Conservation (phyloP, 1,284 basidiomycete species). For the Cutaneotrichosporon dermatis region DNA sequence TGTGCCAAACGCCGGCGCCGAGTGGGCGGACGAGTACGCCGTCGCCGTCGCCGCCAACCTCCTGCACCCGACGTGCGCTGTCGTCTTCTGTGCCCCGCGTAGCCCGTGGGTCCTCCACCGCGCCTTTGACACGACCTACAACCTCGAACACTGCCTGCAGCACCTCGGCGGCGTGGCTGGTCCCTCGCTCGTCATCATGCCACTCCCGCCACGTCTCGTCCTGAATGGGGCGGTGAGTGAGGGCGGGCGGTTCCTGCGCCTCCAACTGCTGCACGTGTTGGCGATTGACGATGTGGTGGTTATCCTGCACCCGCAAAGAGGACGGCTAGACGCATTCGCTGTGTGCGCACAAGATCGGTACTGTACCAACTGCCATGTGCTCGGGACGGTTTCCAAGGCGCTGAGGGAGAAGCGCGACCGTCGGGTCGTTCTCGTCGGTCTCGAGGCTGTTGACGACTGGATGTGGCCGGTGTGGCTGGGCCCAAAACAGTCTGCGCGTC, state of each 20-base stretch:
- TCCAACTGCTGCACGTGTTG: not conserved
- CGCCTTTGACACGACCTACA: not conserved
- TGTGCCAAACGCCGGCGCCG: not conserved
- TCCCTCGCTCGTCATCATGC: not conserved
- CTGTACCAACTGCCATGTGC: constrained; percentile 1
- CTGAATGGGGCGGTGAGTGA: not conserved
- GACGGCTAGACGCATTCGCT: not conserved
- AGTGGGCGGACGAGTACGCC: constrained; percentile 1
- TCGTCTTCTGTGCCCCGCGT: not conserved
- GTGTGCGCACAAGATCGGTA: not conserved
- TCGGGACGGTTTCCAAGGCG: not conserved
- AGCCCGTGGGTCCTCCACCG: not conserved
- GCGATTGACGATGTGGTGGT: not conserved
- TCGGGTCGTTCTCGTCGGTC: not conserved
- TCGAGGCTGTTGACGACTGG: not conserved
- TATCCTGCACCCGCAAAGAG: not conserved
- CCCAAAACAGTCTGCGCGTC: not conserved
- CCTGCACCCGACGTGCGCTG: not conserved
- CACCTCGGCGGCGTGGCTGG: not conserved
- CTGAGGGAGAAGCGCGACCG: not conserved
- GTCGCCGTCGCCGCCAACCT: not conserved
- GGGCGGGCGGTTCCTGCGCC: not conserved
- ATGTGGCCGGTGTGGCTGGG: not conserved
- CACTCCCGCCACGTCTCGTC: not conserved
- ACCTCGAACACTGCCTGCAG: not conserved